Evolutionary conservation across 2,329 filamentous ascomycete genomes (phyloP).

Genomic region (Penicillium brasilianum): DNA sequence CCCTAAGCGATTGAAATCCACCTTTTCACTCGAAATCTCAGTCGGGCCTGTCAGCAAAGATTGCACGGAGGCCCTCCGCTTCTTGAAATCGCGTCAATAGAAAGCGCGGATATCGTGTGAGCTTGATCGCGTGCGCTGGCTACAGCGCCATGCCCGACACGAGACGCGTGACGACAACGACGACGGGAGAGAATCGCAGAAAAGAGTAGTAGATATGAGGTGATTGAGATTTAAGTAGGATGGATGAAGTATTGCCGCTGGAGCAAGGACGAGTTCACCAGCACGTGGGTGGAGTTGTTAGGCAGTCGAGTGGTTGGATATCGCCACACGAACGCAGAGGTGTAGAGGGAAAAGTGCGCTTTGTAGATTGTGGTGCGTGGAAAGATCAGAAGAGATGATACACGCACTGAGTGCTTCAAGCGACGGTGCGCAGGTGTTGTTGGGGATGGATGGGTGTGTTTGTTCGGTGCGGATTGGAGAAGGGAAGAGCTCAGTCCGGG

Average conservation of each 20-base stretch:
- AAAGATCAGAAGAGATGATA: conserved; percentile 2
- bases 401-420: conserved; percentile 12
- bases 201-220: neutral
- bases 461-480: conserved; percentile 2
- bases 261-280: neutral
- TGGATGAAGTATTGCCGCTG: neutral
- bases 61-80: neutral
- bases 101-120: conserved; percentile 13
- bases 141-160: conserved; percentile 31
- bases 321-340: conserved; percentile 27
- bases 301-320: conserved; percentile 17
- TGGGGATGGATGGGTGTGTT: neutral
- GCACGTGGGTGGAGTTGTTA: conserved; percentile 11
- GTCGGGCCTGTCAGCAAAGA: neutral
- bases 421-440: neutral
- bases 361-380: conserved; percentile 21
- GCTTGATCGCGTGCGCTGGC: conserved; percentile 31
- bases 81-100: conserved; percentile 9
- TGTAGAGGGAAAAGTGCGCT: conserved; percentile 21
- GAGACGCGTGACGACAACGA: conserved; percentile 23
- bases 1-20: conserved; percentile 19
- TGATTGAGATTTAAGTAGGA: neutral
- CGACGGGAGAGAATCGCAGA: neutral
- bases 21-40: conserved; percentile 12
- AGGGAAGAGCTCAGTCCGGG: conserved; percentile 7